Conservation (phyloP, 2,329 filamentous ascomycete genomes). For the Hypoxylon sp. region DNA sequence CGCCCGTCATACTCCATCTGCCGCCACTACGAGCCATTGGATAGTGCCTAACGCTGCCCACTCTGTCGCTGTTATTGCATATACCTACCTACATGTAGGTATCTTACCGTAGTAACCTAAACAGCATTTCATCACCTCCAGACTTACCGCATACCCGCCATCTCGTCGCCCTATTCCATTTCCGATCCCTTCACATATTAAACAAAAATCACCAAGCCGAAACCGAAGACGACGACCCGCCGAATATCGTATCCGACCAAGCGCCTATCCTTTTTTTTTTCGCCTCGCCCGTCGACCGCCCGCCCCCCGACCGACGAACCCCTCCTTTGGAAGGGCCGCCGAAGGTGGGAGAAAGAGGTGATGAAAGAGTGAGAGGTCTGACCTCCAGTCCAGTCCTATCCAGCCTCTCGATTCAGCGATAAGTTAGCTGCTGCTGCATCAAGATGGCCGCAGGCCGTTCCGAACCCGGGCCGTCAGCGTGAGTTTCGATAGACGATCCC, state of each 20-base stretch:
- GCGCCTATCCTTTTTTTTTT: slow-evolving; percentile 1
- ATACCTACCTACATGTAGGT: not conserved
- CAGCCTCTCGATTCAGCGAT: not conserved
- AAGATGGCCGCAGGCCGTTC: slow-evolving; percentile 58
- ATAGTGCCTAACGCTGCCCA: slow-evolving; percentile 26
- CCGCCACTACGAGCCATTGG: slow-evolving; percentile 10
- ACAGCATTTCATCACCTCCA: slow-evolving; percentile 1
- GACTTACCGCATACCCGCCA: slow-evolving; percentile 22
- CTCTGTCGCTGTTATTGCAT: slow-evolving; percentile 8
- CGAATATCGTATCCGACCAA: slow-evolving; percentile 6
- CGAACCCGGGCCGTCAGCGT: slow-evolving; percentile 70
- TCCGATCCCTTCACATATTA: not conserved
- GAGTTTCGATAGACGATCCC: slow-evolving; percentile 48
- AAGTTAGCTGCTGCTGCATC: slow-evolving; percentile 20
- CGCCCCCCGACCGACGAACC: slow-evolving; percentile 26
- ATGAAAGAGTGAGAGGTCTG: slow-evolving; percentile 35
- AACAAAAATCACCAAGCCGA: not conserved
- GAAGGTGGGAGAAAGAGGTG: slow-evolving; percentile 28
- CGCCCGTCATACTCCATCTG: slow-evolving; percentile 6
- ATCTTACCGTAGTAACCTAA: too few species aligned
- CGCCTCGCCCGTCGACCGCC: slow-evolving; percentile 6
- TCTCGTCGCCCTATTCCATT: slow-evolving; percentile 19
- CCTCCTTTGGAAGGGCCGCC: slow-evolving; percentile 35
- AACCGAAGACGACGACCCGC: not conserved
- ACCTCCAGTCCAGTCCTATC: slow-evolving; percentile 30